Evolutionary conservation across 1,139 yeast species (phyloP).

Genomic region (Taiozyma onychis): DNA sequence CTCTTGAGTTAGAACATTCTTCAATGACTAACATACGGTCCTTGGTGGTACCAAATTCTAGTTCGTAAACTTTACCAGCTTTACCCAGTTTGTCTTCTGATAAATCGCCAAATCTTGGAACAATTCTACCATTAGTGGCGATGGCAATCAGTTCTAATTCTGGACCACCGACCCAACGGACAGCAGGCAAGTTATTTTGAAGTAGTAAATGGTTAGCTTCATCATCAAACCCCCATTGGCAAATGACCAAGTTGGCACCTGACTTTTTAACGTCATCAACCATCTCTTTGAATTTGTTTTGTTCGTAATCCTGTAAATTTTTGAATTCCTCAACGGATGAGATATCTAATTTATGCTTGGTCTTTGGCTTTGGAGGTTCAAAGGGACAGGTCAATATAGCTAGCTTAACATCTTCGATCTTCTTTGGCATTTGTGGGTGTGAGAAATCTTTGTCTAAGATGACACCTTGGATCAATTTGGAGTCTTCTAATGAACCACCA

Average conservation of each 20-base stretch:
- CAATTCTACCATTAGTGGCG: constrained; percentile 96
- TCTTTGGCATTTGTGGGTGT: constrained; percentile 96
- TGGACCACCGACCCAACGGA: constrained; percentile 99
- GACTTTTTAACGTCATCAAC: constrained; percentile 77
- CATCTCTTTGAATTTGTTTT: constrained; percentile 86
- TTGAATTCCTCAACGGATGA: constrained; percentile 89
- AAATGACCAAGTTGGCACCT: constrained; percentile 94
- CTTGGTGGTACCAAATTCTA: constrained; percentile 94
- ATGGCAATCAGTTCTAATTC: constrained; percentile 94
- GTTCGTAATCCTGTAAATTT: constrained; percentile 87
- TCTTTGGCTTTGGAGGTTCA: constrained; percentile 99
- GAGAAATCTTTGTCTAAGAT: constrained; percentile 94
- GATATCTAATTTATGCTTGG: constrained; percentile 94
- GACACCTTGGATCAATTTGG: constrained; percentile 82
- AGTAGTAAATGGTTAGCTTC: constrained; percentile 93
- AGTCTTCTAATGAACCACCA: constrained; percentile 89
- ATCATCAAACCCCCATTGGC: constrained; percentile 99
- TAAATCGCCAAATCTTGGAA: constrained; percentile 94
- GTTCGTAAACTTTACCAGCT: constrained; percentile 81
- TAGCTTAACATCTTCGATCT: constrained; percentile 72
- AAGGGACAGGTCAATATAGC: constrained; percentile 98
- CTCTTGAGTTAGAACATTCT: constrained; percentile 81
- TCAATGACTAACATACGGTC: constrained; percentile 95
- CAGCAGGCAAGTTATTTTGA: constrained; percentile 88
- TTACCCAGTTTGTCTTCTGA: constrained; percentile 75